A percentile compares a stretch with the other conserved stretches of the same genome.
These are phyloP conservation scores for Colletotrichum lindemuthianum DNA, from an alignment of 2,329 filamentous ascomycete species.

Conservation along the genomic window DNA sequence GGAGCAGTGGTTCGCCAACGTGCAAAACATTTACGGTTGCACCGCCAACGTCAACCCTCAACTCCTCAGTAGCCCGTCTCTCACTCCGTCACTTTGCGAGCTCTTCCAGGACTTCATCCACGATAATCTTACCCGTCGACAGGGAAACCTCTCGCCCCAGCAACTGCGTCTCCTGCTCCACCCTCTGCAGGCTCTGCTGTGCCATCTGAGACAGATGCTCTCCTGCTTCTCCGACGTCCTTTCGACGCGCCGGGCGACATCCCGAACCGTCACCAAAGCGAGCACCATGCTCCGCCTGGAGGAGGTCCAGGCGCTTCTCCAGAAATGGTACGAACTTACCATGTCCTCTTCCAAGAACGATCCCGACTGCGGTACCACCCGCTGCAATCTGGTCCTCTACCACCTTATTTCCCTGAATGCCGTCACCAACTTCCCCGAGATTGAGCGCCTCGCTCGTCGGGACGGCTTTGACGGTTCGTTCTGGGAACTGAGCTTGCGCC, in stretches of 20 bases:
- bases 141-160: conserved; percentile 56
- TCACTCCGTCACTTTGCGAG: conserved; percentile 69
- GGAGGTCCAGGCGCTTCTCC: conserved; percentile 71
- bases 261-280: conserved; percentile 64
- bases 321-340: conserved; percentile 75
- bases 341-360: conserved; percentile 65
- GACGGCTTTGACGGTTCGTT: conserved; percentile 67
- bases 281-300: conserved; percentile 70
- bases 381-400: conserved; percentile 74
- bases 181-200: conserved; percentile 72
- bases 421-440: conserved; percentile 73
- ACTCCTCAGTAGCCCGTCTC: conserved; percentile 58
- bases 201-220: conserved; percentile 71
- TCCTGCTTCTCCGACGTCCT: conserved; percentile 70
- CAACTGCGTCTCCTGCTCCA: conserved; percentile 75
- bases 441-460: conserved; percentile 72
- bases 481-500: conserved; percentile 63
- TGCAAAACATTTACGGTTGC: conserved; percentile 68
- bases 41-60: conserved; percentile 60
- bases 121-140: conserved; percentile 66
- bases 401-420: conserved; percentile 77
- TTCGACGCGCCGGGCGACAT: conserved; percentile 50
- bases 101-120: conserved; percentile 75
- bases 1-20: conserved; percentile 67
- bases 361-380: conserved; percentile 67